These are phyloP conservation scores for Talaromyces trachyspermus DNA, from an alignment of 495 filamentous ascomycete genomes.

Conservation along the genomic window DNA sequence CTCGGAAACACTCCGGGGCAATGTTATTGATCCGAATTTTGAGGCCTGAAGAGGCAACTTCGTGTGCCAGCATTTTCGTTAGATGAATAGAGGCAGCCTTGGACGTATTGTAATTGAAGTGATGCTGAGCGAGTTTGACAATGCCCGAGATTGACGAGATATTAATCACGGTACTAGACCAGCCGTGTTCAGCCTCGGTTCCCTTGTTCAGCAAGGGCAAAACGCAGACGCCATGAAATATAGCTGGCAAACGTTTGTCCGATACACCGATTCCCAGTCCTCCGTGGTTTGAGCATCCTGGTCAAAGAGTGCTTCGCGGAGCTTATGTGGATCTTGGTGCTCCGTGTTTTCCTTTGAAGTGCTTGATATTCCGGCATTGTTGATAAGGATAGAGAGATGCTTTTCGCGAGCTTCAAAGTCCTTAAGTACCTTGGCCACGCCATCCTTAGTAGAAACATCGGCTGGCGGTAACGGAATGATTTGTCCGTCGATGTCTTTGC, in stretches of 20 bases:
- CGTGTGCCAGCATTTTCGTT: slow-evolving; percentile 46
- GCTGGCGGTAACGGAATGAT: slow-evolving; percentile 46
- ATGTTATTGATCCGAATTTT: slow-evolving; percentile 44
- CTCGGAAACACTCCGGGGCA: slow-evolving; percentile 49
- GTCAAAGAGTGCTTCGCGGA: slow-evolving; percentile 49
- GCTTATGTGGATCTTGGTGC: neutral
- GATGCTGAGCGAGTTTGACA: slow-evolving; percentile 40
- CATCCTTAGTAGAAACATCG: slow-evolving; percentile 42
- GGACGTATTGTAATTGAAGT: slow-evolving; percentile 45
- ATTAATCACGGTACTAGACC: slow-evolving; percentile 46
- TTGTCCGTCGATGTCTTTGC: slow-evolving; percentile 41
- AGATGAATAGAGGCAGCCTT: slow-evolving; percentile 48
- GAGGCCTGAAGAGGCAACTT: slow-evolving; percentile 34
- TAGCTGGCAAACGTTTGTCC: slow-evolving; percentile 41
- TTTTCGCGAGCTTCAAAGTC: slow-evolving; percentile 37
- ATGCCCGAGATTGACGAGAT: slow-evolving; percentile 49
- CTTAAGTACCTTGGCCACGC: slow-evolving; percentile 24
- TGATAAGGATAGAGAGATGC: slow-evolving; percentile 45
- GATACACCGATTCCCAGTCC: slow-evolving; percentile 41
- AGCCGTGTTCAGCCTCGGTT: neutral
- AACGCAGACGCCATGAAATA: slow-evolving; percentile 39
- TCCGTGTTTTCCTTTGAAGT: slow-evolving; percentile 18
- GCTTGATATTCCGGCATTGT: slow-evolving; percentile 39
- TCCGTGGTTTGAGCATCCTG: slow-evolving; percentile 23
- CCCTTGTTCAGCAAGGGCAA: slow-evolving; percentile 36